Base-by-base conservation (phyloP, 257 asterid genomes). In the Solanum infundibuliforme region DNA sequence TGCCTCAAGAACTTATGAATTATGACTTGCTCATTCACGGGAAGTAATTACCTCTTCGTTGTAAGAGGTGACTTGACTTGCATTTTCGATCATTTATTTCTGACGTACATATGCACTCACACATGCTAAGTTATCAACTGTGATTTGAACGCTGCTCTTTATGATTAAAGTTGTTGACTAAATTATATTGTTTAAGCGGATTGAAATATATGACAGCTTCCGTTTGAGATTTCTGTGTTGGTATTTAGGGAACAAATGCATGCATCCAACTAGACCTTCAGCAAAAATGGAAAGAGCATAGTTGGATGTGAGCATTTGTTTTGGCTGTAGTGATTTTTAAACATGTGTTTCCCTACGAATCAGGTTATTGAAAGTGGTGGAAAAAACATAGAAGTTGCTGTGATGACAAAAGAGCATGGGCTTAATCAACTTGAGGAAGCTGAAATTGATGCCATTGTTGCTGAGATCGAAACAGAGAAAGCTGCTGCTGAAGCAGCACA, bases 331-430 rank as follows among this genome's bases (percentile, higher is more conserved):
- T 79, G 39, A 41, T 25, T 25, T 32, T 29, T 27, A 27, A 79
- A 14, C 27, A 43, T 25, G 21, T 58, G 52, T 58, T 41, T 55
- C 82, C 29, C 66, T 18, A 65, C 86, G 72, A 6, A 88, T 58
- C 87, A 96, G 98, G 99, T 94, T 84, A 96, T 96, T 76, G 98
- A 96, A 91, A 94, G 98, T 75, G 98, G 97, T 21, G 98, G 98
- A 88, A 95, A 95, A 93, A 95, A 95, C 91, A 93, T 97, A 20
- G 98, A 97, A 91, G 98, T 95, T 75, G 98, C 97, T 71, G 97
- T 96, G 31, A 95, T 96, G 98, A 96, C 98, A 6, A 95, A 92
- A 89, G 96, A 95, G 66, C 90, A 88, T n/a, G 99, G 98, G 72
- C 91, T 94, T 88, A 90, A 83, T 79, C 98, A 95, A 88, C 98